Evolutionary conservation across 352 stramenopile species (phyloP), one percentile per base, ranked within the genome.

Genomic region (Halophytophthora polymorphica): DNA sequence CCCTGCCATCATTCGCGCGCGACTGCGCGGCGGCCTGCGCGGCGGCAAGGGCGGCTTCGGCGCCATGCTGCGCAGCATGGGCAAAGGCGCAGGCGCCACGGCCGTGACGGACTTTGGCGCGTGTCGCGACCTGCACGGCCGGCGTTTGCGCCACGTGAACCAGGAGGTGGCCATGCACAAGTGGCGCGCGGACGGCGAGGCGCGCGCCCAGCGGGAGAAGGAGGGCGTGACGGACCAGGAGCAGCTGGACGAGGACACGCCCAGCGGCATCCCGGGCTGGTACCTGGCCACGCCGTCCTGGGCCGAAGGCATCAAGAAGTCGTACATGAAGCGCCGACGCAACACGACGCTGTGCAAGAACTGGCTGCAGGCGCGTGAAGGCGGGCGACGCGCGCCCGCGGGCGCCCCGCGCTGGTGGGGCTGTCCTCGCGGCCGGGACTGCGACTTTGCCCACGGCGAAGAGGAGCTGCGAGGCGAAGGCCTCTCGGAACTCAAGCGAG

Each of bases 21-120:
- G 83, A 5, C 45, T 90, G 28, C 74, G 60, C 11, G 77, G 76
- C 33, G 84, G 78, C 6, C 53, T 95, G 43, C 73, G 77, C 3
- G 84, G 84, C 19, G 84, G 84, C 22, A 95, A 95, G 45, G 84
- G 84, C 25, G 84, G 84, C 31, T 95, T 95, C 49, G 84, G 84
- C 10, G 84, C 82, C 19, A 95, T 95, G 84, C 62, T 95, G 31
- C 71, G 84, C 7, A 91, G 76, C 39, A 75, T 79, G 58, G 84
- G 84, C 2, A 95, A 95, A 50, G 74, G 78, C 1, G 68, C 83
- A 7, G 73, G 81, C 0, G 68, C 71, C 35, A 90, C 86, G 52
- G 62, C 72, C 6, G 92, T 83, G 35, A 90, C 78, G 17, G 78
- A 77, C 62, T 92, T 91, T 54, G 82, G 84, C 23, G 80, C 84